Evolutionary conservation across 192 early-diverging fungal genomes (phyloP).

Genomic region (Backusella tarrabulga): DNA sequence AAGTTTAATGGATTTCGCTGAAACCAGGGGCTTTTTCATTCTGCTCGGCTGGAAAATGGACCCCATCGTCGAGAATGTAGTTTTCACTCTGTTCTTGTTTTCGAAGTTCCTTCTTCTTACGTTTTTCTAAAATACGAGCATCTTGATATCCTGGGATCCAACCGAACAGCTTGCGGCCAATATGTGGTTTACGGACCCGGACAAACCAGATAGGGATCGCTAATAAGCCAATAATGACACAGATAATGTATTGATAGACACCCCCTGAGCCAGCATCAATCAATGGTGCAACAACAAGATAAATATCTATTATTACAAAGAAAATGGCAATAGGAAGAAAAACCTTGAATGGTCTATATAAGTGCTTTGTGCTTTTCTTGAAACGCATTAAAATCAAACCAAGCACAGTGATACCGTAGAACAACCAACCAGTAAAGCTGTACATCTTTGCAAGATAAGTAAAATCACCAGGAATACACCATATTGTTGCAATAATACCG

Average conservation of each 20-base stretch:
- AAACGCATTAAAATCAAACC: slow-evolving; percentile 43
- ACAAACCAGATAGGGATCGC: slow-evolving; percentile 34
- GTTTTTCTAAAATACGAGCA: slow-evolving; percentile 11
- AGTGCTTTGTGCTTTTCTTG: slow-evolving; percentile 28
- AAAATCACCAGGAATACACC: slow-evolving; percentile 58
- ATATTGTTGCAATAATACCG: slow-evolving; percentile 51
- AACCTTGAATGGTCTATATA: slow-evolving; percentile 40
- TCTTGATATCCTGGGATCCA: slow-evolving; percentile 33
- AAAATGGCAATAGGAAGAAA: slow-evolving; percentile 26
- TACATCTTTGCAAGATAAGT: slow-evolving; percentile 70
- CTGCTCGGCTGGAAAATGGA: not conserved
- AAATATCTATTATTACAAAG: slow-evolving; percentile 27
- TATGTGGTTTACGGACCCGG: slow-evolving; percentile 27
- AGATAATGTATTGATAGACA: slow-evolving; percentile 29
- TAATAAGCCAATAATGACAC: slow-evolving; percentile 27
- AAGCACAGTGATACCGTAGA: slow-evolving; percentile 44
- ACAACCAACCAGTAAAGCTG: slow-evolving; percentile 69
- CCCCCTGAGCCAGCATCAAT: slow-evolving; percentile 31
- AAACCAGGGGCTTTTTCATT: not conserved
- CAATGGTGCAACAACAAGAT: slow-evolving; percentile 35
- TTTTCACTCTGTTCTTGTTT: not conserved
- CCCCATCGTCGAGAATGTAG: not conserved
- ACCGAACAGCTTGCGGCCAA: slow-evolving; percentile 27
- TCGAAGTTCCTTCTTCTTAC: not conserved
- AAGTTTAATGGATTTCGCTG: not conserved